Conservation (phyloP, 1,139 yeast genomes). For the Debaryomyces sp. region DNA sequence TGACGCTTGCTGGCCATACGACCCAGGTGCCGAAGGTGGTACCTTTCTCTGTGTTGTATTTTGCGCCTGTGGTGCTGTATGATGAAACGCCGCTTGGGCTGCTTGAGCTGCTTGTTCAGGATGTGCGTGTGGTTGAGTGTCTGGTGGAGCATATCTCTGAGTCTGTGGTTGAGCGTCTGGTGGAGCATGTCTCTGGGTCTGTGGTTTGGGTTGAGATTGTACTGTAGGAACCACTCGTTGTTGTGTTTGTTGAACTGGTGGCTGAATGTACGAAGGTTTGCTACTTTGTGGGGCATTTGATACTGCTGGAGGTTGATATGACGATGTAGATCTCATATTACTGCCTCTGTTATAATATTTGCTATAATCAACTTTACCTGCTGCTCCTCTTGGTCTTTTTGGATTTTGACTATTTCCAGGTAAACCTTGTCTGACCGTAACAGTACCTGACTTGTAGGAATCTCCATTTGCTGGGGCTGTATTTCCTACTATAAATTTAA, state of each 20-base stretch:
- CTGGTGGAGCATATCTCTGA: slow-evolving; percentile 7
- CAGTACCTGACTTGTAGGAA: slow-evolving; percentile 84
- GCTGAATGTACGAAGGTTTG: slow-evolving; percentile 8
- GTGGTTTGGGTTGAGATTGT: slow-evolving; percentile 6
- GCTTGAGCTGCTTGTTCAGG: slow-evolving; percentile 11
- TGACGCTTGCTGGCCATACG: slow-evolving; percentile 23
- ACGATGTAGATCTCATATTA: slow-evolving; percentile 11
- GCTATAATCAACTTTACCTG: slow-evolving; percentile 45
- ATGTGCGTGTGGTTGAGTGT: slow-evolving; percentile 6
- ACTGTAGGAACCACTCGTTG: neutral
- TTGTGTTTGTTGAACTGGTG: slow-evolving; percentile 10
- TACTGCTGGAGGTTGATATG: slow-evolving; percentile 15
- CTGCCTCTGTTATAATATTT: slow-evolving; percentile 46
- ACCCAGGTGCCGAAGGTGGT: slow-evolving; percentile 25
- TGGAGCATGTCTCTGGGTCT: slow-evolving; percentile 7
- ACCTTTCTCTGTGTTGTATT: slow-evolving; percentile 18
- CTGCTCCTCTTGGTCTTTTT: slow-evolving; percentile 62
- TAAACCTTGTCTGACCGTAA: slow-evolving; percentile 77
- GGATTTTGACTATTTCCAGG: slow-evolving; percentile 73
- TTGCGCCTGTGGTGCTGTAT: slow-evolving; percentile 11
- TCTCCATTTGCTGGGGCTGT: slow-evolving; percentile 65
- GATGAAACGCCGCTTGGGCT: slow-evolving; percentile 14
- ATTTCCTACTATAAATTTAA: slow-evolving; percentile 65
- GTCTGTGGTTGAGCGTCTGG: neutral
- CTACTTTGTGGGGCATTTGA: slow-evolving; percentile 3